Evolutionary conservation across 2,329 filamentous ascomycete species (phyloP).

Genomic region (Hymenoscyphus fraxineus): DNA sequence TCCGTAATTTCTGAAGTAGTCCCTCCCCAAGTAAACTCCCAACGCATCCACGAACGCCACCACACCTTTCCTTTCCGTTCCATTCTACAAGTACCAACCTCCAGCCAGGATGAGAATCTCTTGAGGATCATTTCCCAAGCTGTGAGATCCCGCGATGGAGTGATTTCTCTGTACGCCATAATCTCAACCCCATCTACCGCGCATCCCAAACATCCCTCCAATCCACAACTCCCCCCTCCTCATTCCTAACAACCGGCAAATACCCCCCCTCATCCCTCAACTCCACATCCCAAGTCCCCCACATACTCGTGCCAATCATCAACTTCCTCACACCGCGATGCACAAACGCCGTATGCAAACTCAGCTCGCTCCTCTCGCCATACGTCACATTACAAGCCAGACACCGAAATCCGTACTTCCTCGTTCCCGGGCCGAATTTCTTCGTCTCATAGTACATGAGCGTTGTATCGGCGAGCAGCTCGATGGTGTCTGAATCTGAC

Average conservation of each 20-base stretch:
- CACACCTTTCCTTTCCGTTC: too few relatives aligned
- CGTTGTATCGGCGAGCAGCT: background rate
- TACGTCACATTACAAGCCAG: background rate
- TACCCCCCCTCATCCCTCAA: background rate
- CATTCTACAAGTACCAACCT: too few relatives aligned
- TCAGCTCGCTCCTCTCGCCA: background rate
- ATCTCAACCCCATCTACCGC: background rate
- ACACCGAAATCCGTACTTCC: background rate
- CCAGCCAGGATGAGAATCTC: too few relatives aligned
- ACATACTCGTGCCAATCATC: background rate
- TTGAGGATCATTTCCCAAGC: too few relatives aligned
- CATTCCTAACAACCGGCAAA: background rate
- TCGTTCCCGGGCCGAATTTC: background rate
- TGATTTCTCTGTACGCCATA: too few relatives aligned
- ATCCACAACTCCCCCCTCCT: background rate
- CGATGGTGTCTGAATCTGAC: background rate
- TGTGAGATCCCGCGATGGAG: too few relatives aligned
- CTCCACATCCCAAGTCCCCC: background rate
- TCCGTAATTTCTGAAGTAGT: too few relatives aligned
- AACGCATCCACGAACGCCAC: too few relatives aligned
- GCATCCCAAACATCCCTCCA: background rate
- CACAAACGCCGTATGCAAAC: background rate
- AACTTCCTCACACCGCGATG: background rate
- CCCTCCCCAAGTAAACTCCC: too few relatives aligned
- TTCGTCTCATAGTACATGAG: background rate